Conservation (phyloP, 169 alveolate genomes). For the Miamiensis avidus region DNA sequence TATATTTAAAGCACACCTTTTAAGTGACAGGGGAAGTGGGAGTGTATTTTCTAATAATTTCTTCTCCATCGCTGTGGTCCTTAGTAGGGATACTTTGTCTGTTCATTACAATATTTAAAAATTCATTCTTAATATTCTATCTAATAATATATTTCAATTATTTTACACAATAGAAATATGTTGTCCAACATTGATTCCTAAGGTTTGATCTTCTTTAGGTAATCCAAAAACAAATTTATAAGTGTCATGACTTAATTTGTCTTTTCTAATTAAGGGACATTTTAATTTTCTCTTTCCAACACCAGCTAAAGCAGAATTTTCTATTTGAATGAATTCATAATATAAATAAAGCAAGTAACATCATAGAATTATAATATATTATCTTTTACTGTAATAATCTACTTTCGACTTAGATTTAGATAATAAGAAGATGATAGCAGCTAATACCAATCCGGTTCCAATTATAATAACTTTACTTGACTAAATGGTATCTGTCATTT, state of each 20-base stretch:
- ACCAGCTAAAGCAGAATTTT: background rate
- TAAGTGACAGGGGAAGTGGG: conserved; percentile 14
- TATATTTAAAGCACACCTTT: conserved; percentile 6
- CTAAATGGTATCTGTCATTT: background rate
- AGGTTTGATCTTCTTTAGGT: conserved; percentile 38
- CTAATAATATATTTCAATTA: background rate
- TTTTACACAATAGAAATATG: conserved; percentile 47
- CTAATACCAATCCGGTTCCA: too few relatives aligned
- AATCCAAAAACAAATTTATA: conserved; percentile 57
- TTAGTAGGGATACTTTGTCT: background rate
- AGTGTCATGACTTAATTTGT: conserved; percentile 52
- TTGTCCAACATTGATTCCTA: conserved; percentile 61
- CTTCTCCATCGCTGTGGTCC: conserved; percentile 25
- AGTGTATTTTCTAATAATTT: conserved; percentile 37
- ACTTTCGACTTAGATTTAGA: too few relatives aligned
- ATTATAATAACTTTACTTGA: background rate
- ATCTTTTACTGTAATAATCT: background rate
- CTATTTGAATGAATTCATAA: too few relatives aligned
- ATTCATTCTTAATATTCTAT: background rate
- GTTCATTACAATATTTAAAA: background rate
- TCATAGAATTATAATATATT: background rate
- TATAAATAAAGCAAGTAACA: too few relatives aligned
- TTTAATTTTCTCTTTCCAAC: background rate
- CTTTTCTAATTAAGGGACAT: conserved; percentile 24
- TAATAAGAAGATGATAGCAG: background rate